Evolutionary conservation across 2,329 filamentous ascomycete genomes (phyloP).

Genomic region (Blastomyces gilchristii): DNA sequence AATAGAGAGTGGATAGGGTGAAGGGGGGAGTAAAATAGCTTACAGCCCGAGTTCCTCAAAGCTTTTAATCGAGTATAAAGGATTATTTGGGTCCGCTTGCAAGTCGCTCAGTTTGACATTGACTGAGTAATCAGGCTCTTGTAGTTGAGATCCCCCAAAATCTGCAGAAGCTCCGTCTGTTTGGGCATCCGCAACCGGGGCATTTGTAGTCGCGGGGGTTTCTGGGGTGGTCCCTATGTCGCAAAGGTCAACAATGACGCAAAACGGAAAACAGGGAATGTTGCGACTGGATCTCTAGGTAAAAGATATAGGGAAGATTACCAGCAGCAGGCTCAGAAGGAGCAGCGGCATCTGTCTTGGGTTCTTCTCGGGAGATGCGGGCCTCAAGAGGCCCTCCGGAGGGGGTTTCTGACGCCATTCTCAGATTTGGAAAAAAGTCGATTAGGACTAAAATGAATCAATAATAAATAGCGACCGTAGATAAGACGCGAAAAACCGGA

Average conservation of each 20-base stretch:
- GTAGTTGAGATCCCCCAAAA: slow-evolving; percentile 42
- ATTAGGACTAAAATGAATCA: not conserved
- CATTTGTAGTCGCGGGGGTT: slow-evolving; percentile 17
- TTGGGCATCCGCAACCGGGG: slow-evolving; percentile 22
- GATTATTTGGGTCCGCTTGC: slow-evolving; percentile 75
- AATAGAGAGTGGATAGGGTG: not conserved
- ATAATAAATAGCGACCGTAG: not conserved
- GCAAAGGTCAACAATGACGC: slow-evolving; percentile 13
- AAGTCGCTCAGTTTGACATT: slow-evolving; percentile 87
- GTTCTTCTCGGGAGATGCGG: slow-evolving; percentile 38
- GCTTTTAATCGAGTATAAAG: slow-evolving; percentile 70
- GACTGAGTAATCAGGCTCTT: slow-evolving; percentile 74
- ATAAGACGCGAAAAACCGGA: not conserved
- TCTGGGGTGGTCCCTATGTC: slow-evolving; percentile 2
- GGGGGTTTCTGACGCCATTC: slow-evolving; percentile 32
- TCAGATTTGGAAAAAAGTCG: slow-evolving; percentile 10
- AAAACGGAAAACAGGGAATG: slow-evolving; percentile 7
- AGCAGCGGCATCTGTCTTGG: slow-evolving; percentile 11
- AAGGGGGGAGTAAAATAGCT: slow-evolving; percentile 29
- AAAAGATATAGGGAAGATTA: not conserved
- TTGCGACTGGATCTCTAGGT: not conserved
- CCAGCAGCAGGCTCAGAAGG: not conserved
- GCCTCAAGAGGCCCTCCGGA: slow-evolving; percentile 37
- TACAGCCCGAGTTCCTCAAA: slow-evolving; percentile 84
- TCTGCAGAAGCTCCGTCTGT: slow-evolving; percentile 32